A percentile compares a stretch with the other conserved stretches of the same genome.
These are phyloP conservation scores for Rhynchosporium graminicola DNA, from an alignment of 2,329 filamentous ascomycete species.

Conservation along the genomic window DNA sequence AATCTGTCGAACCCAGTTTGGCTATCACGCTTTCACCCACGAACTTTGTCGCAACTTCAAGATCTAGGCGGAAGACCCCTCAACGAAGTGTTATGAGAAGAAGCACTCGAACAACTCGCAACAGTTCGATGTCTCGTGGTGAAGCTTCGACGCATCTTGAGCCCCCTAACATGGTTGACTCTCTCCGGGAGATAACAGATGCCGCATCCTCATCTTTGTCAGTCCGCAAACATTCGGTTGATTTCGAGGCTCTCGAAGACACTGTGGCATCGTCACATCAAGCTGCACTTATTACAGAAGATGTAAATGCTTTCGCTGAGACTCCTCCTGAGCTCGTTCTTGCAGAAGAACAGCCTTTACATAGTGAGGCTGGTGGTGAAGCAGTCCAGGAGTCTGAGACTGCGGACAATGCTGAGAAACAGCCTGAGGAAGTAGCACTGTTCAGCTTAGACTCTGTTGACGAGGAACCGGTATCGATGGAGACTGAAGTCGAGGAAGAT, in stretches of 20 bases:
- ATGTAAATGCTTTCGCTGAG: background rate
- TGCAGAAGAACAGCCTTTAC: background rate
- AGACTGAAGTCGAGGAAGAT: background rate
- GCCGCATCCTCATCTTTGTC: no score
- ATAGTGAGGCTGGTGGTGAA: background rate
- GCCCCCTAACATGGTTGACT: background rate
- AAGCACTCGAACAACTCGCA: conserved; percentile 24
- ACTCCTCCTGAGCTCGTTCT: no score
- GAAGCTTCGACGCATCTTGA: background rate
- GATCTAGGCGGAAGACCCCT: conserved; percentile 17
- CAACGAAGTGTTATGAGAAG: conserved; percentile 19
- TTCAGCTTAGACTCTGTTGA: background rate
- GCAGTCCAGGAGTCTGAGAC: background rate
- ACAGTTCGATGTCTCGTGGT: conserved; percentile 19
- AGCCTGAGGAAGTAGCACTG: background rate
- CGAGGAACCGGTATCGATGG: background rate
- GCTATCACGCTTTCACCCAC: conserved; percentile 4
- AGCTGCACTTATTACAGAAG: background rate
- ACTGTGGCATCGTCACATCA: background rate
- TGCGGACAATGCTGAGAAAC: background rate
- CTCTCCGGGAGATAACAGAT: background rate
- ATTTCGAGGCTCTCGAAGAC: background rate
- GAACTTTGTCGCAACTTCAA: conserved; percentile 21
- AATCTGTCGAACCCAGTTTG: background rate
- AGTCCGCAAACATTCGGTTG: background rate